These are phyloP conservation scores for Colletotrichum ledebouriae DNA, from an alignment of 2,329 filamentous ascomycete genomes.

Conservation along the genomic window DNA sequence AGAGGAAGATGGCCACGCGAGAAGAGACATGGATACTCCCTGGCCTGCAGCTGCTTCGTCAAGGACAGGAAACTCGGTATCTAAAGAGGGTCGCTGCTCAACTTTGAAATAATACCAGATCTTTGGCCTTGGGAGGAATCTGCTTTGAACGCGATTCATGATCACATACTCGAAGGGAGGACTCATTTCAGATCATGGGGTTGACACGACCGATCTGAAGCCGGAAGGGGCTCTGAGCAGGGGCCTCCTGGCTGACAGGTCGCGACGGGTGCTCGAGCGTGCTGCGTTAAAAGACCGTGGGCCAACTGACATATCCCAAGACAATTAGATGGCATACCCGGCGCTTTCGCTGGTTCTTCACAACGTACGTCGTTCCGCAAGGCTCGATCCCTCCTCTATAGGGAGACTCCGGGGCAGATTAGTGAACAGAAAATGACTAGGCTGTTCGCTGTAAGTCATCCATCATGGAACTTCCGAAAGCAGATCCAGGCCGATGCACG, in stretches of 20 bases:
- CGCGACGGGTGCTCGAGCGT: not conserved
- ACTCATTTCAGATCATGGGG: conserved; percentile 11
- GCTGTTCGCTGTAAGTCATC: not conserved
- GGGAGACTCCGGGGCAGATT: not conserved
- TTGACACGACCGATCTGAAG: not conserved
- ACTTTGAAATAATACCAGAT: too few relatives aligned
- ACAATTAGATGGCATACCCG: conserved; percentile 9
- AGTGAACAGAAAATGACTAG: conserved; percentile 11
- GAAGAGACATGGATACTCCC: conserved; percentile 25
- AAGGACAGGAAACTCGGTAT: conserved; percentile 11
- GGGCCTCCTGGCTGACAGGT: not conserved
- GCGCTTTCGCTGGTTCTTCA: not conserved
- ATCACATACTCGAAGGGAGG: too few relatives aligned
- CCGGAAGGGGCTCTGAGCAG: not conserved
- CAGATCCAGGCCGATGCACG: conserved; percentile 9
- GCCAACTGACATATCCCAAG: not conserved
- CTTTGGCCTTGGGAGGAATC: too few relatives aligned
- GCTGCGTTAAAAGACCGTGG: not conserved
- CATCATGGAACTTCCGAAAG: conserved; percentile 1
- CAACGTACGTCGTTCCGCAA: conserved; percentile 28
- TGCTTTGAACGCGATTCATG: too few relatives aligned
- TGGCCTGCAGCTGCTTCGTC: conserved; percentile 26
- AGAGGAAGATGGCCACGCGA: conserved; percentile 31
- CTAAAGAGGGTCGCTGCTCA: not conserved
- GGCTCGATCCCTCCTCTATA: conserved; percentile 2